Percentiles rank a stretch among this genome's conserved stretches.
Conservation (phyloP, 163 green algal species). For the Coccomyxa subellipsoidea region DNA sequence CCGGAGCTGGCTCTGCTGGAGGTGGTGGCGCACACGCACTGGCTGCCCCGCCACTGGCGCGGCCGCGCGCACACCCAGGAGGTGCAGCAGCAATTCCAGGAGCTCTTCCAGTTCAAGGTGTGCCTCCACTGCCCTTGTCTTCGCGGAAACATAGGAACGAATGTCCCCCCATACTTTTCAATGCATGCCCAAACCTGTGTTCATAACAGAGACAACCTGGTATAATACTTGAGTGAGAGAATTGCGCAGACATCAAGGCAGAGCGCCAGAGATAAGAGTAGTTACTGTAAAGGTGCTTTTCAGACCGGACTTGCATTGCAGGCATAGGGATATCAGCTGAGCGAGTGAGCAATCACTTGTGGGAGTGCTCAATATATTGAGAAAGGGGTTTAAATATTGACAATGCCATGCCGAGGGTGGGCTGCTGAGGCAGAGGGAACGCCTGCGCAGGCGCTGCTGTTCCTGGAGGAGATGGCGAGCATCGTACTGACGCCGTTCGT, state of each 20-base stretch:
- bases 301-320: background rate
- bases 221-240: too few species aligned
- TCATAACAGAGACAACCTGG: too few species aligned
- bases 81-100: conserved; percentile 77
- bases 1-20: conserved; percentile 82
- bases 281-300: background rate
- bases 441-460: conserved; percentile 40
- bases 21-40: conserved; percentile 86
- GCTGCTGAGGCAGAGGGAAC: background rate
- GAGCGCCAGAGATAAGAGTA: too few species aligned
- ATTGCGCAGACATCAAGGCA: too few species aligned
- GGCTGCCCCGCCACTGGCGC: conserved; percentile 87
- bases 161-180: too few species aligned
- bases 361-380: too few species aligned
- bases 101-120: conserved; percentile 79
- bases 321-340: background rate
- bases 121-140: background rate
- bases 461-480: conserved; percentile 76
- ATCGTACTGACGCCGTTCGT: conserved; percentile 86
- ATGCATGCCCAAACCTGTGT: too few species aligned
- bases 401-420: background rate
- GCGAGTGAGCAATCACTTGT: background rate
- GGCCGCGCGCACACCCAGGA: conserved; percentile 64
- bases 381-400: too few species aligned
- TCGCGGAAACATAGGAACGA: too few species aligned